These are phyloP conservation scores for Sporisorium scitamineum DNA, from an alignment of 1,284 basidiomycete species.

Conservation along the genomic window DNA sequence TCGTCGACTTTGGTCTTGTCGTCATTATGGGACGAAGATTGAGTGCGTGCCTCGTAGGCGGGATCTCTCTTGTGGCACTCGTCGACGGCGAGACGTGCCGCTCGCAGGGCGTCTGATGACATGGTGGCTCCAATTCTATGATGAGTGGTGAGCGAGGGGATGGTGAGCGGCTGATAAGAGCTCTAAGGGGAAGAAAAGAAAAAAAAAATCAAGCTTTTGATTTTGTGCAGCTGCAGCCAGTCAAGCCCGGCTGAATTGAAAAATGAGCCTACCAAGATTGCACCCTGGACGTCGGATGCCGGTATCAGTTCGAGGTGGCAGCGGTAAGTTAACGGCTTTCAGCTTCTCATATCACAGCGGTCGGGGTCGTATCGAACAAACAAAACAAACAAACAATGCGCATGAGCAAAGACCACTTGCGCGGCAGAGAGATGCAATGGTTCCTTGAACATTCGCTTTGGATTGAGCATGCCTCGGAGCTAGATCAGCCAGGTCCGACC, in stretches of 20 bases:
- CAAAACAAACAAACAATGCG: not conserved
- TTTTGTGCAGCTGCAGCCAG: not conserved
- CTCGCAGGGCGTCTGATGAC: slow-evolving; percentile 26
- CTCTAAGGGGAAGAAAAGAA: not conserved
- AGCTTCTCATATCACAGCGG: not conserved
- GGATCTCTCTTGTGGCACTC: slow-evolving; percentile 51
- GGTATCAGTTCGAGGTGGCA: not conserved
- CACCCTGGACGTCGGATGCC: not conserved
- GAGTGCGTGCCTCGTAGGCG: slow-evolving; percentile 34
- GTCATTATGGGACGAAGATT: slow-evolving; percentile 5
- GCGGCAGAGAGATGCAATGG: not conserved
- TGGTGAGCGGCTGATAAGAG: slow-evolving; percentile 4
- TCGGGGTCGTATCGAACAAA: too few relatives aligned
- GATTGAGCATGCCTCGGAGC: not conserved
- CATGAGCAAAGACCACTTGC: too few relatives aligned
- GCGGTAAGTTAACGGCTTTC: not conserved
- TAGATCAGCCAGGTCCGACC: slow-evolving; percentile 71
- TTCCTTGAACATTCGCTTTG: not conserved
- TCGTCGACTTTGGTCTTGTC: slow-evolving; percentile 52
- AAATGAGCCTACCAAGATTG: slow-evolving; percentile 4
- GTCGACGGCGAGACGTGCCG: slow-evolving; percentile 50
- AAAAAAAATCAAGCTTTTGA: slow-evolving; percentile 1
- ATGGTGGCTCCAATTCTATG: slow-evolving; percentile 24
- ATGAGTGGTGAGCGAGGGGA: not conserved
- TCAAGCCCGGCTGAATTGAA: not conserved